phyloP scores from a whole-genome alignment of 768 basidiomycete genomes.

The Tubosaeta brunneosetosa region DNA sequence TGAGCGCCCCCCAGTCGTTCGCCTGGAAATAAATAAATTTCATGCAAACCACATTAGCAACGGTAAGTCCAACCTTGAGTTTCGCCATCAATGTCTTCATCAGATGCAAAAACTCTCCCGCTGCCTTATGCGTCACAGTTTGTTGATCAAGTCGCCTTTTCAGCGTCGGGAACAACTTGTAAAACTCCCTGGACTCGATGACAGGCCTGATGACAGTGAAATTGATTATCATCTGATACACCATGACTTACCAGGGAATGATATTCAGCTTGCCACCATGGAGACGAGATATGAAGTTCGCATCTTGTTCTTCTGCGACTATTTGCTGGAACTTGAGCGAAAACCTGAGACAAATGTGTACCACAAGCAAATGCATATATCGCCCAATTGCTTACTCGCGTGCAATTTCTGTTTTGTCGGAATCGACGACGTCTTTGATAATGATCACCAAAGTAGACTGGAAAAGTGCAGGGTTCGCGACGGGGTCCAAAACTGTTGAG shows the following conservation, averaged over 20 bases:
- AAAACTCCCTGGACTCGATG: constrained; percentile 59
- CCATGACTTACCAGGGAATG: constrained; percentile 44
- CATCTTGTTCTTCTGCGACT: constrained; percentile 52
- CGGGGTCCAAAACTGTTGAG: constrained; percentile 52
- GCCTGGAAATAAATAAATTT: constrained; percentile 33
- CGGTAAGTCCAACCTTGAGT: constrained; percentile 41
- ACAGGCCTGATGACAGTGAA: constrained; percentile 35
- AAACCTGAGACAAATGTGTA: constrained; percentile 36
- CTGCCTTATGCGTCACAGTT: constrained; percentile 42
- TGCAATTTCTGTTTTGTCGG: constrained; percentile 54
- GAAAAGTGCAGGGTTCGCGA: constrained; percentile 54
- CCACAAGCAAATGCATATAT: not conserved
- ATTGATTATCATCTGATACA: not conserved
- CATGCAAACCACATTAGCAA: not conserved
- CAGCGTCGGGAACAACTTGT: constrained; percentile 44
- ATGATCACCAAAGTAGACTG: constrained; percentile 57
- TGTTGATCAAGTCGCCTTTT: constrained; percentile 47
- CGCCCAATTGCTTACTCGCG: constrained; percentile 42
- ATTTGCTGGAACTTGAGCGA: constrained; percentile 55
- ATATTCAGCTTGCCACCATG: constrained; percentile 53
- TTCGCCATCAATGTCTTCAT: constrained; percentile 65
- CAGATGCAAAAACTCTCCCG: constrained; percentile 50
- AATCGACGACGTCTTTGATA: constrained; percentile 65
- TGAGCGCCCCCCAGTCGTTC: constrained; percentile 59
- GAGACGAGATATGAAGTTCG: constrained; percentile 58